Conservation (phyloP, 768 basidiomycete species). For the Phanerochaete sordida region DNA sequence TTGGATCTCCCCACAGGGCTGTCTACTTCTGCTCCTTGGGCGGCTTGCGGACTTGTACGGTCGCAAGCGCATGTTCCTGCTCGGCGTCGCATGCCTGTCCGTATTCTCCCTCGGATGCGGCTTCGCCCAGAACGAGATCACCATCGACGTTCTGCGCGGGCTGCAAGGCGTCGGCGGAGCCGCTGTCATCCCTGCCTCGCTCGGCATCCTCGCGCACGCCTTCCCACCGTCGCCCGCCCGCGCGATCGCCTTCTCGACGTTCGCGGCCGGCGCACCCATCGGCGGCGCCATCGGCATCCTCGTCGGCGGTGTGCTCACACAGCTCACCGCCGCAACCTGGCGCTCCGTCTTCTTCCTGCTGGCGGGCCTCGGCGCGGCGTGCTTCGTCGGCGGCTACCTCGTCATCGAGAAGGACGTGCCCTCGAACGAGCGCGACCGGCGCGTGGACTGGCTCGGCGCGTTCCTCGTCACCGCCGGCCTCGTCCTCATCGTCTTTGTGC, state of each 20-base stretch:
- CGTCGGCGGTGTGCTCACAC: constrained; percentile 69
- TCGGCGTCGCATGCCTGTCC: constrained; percentile 51
- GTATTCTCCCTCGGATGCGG: constrained; percentile 62
- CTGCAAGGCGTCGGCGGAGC: constrained; percentile 81
- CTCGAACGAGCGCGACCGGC: constrained; percentile 27
- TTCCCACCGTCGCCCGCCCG: constrained; percentile 70
- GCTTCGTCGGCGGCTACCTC: constrained; percentile 49
- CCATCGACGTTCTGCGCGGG: constrained; percentile 69
- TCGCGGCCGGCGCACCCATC: constrained; percentile 80
- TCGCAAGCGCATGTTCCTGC: constrained; percentile 61
- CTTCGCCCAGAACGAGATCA: constrained; percentile 55
- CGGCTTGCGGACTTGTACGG: constrained; percentile 81
- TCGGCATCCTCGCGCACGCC: constrained; percentile 78
- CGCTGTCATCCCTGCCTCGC: constrained; percentile 69
- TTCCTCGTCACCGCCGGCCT: constrained; percentile 61
- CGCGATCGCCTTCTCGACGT: constrained; percentile 77
- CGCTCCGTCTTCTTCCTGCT: constrained; percentile 61
- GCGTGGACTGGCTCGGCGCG: constrained; percentile 79
- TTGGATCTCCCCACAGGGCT: constrained; percentile 45
- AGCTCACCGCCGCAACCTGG: constrained; percentile 55
- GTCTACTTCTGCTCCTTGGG: constrained; percentile 72
- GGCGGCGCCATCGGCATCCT: constrained; percentile 71
- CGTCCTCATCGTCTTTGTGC: constrained; percentile 67
- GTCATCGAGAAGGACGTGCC: constrained; percentile 57
- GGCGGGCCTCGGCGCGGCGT: constrained; percentile 51